Evolutionary conservation across 257 asterid species (phyloP), one percentile per base, ranked within the genome.

Genomic region (Penstemon eatonii): DNA sequence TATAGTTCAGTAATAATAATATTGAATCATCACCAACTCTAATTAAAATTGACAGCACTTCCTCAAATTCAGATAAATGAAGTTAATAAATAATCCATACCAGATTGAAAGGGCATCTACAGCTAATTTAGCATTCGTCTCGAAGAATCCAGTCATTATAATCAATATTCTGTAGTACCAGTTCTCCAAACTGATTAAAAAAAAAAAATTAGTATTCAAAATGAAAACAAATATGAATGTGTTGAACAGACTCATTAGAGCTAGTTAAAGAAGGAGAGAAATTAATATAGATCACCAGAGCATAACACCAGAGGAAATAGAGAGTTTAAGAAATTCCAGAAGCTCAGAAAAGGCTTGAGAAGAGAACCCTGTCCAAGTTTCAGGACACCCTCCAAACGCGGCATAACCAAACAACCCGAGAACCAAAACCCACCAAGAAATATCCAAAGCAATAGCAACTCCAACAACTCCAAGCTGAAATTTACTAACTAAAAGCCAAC

Each of bases 91-190:
- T 36, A 57, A 12, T 45, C 18, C 6, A 4, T 73, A 86, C 92
- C 92, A 86, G 11, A 81, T 67, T 4, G 89, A 75, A 49, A 86
- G 55, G 5, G 89, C 87, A 76, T 81, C 87, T n/a, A 84, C 84
- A 0, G 83, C 84, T 7, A 83, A 1, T 8, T 81, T 69, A 0
- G 89, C 86, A 56, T 86, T 68, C 33, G 33, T 1, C 6, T 69
- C 60, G 60, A 81, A 65, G 71, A 71, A 60, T 19, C 87, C 89
- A 8, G 89, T 80, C 86, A 86, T 77, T 43, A 83, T 4, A 52
- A 86, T 71, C 56, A 83, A 63, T 43, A 81, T 83, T 66, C 87
- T 69, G 80, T 83, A 81, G 67, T 86, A 86, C 92, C 92, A 86
- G 12, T 81, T 84, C 76, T 86, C 92, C 89, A 86, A 58, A 73